A percentile compares a stretch with the other conserved stretches of the same genome.
Evolutionary conservation across 177 flowering plant species (phyloP).

Genomic region (Tripterygium wilfordii): DNA sequence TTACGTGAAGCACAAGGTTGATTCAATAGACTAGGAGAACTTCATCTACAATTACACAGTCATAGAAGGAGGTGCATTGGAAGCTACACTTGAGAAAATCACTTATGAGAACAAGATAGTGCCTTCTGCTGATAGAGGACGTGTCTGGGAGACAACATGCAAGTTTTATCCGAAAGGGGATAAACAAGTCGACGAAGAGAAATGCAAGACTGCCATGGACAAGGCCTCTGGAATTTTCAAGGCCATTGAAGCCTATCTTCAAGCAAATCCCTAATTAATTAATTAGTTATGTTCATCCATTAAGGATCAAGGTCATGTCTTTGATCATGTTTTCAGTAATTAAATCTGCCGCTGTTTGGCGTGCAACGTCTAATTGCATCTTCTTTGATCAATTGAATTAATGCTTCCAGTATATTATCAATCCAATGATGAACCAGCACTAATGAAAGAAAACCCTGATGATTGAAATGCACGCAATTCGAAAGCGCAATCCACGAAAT

Average conservation of each 20-base stretch:
- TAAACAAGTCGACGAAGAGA: conserved; percentile 18
- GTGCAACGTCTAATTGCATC: no score
- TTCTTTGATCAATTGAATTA: no score
- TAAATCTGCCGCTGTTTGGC: no score
- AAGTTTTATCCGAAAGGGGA: conserved; percentile 15
- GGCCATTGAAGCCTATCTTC: conserved; percentile 27
- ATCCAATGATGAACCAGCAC: no score
- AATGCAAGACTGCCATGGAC: conserved; percentile 15
- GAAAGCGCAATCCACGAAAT: conserved; percentile 72
- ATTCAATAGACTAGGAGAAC: conserved; percentile 17
- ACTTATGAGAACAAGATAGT: conserved; percentile 18
- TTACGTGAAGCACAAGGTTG: conserved; percentile 23
- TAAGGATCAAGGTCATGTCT: no score
- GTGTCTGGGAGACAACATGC: conserved; percentile 15
- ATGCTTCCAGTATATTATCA: no score
- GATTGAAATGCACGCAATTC: conserved; percentile 76
- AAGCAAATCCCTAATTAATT: conserved; percentile 26
- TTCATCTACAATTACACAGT: conserved; percentile 17
- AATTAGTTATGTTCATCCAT: no score
- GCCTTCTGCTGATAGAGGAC: conserved; percentile 10
- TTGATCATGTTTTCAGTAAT: no score
- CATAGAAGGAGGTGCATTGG: conserved; percentile 23
- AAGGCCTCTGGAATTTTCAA: conserved; percentile 22
- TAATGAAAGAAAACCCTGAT: no score
- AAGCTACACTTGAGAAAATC: conserved; percentile 19